Conservation (phyloP, 148 eudicot genomes). For the Nepenthes mirabilis region DNA sequence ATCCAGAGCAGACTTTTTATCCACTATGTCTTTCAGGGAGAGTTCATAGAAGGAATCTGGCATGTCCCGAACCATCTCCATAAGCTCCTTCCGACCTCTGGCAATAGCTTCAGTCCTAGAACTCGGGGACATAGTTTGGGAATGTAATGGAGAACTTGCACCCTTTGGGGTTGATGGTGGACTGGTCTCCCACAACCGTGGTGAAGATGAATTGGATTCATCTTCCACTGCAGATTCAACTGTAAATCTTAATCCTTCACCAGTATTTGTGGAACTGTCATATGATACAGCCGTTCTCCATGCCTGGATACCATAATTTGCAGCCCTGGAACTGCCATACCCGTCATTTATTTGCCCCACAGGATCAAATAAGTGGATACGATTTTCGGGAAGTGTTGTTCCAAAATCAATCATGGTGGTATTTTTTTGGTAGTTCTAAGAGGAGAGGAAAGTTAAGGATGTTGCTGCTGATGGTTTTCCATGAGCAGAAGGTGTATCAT, state of each 20-base stretch:
- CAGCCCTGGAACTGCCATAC: slow-evolving; percentile 12
- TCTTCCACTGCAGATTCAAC: slow-evolving; percentile 16
- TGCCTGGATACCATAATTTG: slow-evolving; percentile 10
- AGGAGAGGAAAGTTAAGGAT: slow-evolving; percentile 3
- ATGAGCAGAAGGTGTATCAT: not conserved
- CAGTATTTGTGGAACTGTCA: slow-evolving; percentile 12
- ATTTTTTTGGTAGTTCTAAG: not conserved
- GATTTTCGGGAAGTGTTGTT: slow-evolving; percentile 18
- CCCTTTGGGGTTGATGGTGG: slow-evolving; percentile 19
- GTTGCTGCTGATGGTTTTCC: not conserved
- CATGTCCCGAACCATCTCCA: slow-evolving; percentile 73
- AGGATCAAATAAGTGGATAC: slow-evolving; percentile 26
- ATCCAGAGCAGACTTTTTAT: slow-evolving; percentile 15
- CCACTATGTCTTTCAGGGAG: slow-evolving; percentile 60
- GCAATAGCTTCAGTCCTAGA: slow-evolving; percentile 57
- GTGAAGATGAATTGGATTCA: slow-evolving; percentile 38
- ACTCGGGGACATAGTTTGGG: slow-evolving; percentile 27
- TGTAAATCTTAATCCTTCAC: slow-evolving; percentile 23
- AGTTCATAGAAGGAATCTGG: slow-evolving; percentile 73
- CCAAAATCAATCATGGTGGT: slow-evolving; percentile 35
- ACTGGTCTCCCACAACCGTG: slow-evolving; percentile 50
- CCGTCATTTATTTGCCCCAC: slow-evolving; percentile 16
- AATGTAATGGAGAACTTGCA: slow-evolving; percentile 3
- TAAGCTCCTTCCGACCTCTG: slow-evolving; percentile 57
- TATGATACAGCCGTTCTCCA: slow-evolving; percentile 16